phyloP scores from a whole-genome alignment of 805 yeast genomes.

The Metschnikowia amazonensis region DNA sequence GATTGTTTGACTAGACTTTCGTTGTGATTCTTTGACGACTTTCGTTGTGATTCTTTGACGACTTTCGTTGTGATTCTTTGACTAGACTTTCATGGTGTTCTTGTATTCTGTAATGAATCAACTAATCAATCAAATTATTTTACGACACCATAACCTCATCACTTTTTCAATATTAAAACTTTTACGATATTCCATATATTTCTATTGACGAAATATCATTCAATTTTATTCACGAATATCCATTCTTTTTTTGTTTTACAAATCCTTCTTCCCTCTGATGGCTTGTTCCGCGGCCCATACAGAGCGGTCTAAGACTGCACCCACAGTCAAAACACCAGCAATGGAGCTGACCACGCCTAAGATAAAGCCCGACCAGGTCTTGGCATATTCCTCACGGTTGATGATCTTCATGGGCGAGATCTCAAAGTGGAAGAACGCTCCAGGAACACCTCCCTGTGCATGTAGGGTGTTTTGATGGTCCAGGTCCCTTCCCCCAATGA shows the following conservation, averaged over 20 bases:
- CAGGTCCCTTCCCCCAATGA: slow-evolving; percentile 80
- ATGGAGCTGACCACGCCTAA: slow-evolving; percentile 82
- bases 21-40: no score
- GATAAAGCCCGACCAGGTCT: slow-evolving; percentile 78
- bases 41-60: no score
- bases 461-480: slow-evolving; percentile 88
- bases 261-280: slow-evolving; percentile 61
- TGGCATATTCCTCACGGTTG: slow-evolving; percentile 69
- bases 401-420: slow-evolving; percentile 91
- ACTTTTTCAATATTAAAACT: no score
- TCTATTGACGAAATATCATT: no score
- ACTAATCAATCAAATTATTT: no score
- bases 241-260: slow-evolving; percentile 14
- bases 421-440: slow-evolving; percentile 82
- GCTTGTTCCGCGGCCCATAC: slow-evolving; percentile 87
- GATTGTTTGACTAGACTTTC: no score
- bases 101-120: no score
- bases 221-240: neutral
- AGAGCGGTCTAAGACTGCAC: slow-evolving; percentile 81
- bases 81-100: no score
- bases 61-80: no score
- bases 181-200: no score
- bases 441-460: slow-evolving; percentile 86
- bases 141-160: no score
- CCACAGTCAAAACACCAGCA: slow-evolving; percentile 92